phyloP scores from a whole-genome alignment of 257 asterid genomes.

The Solanum rostratum region DNA sequence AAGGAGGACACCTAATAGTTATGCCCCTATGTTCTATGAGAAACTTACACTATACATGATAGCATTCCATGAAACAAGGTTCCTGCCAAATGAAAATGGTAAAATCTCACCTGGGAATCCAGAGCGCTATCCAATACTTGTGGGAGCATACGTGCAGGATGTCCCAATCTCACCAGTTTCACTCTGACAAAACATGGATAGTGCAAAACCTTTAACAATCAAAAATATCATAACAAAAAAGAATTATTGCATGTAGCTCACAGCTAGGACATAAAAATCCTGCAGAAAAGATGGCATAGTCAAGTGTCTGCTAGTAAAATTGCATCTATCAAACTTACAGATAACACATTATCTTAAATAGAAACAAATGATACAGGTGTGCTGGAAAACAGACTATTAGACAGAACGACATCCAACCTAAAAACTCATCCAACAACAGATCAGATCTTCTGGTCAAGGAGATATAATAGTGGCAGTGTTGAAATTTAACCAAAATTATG shows the following conservation, averaged over 20 bases:
- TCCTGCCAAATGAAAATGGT: constrained; percentile 6
- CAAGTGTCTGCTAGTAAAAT: background rate
- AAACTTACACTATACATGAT: background rate
- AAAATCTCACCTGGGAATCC: constrained; percentile 70
- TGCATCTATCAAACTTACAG: background rate
- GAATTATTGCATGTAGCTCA: background rate
- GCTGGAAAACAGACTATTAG: background rate
- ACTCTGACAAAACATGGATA: constrained; percentile 36
- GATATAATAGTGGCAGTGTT: background rate
- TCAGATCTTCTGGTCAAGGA: background rate
- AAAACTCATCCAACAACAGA: background rate
- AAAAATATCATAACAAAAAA: background rate
- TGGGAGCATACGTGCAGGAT: constrained; percentile 97
- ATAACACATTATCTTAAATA: background rate
- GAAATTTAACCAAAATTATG: background rate
- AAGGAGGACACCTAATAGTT: background rate
- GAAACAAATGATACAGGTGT: background rate
- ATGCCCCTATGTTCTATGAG: background rate
- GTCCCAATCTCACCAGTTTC: constrained; percentile 92
- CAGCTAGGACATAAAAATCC: background rate
- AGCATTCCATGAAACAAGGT: background rate
- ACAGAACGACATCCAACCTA: background rate
- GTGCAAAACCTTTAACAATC: background rate
- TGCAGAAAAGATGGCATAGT: background rate
- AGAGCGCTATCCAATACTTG: constrained; percentile 91